Conservation (phyloP, 2,329 filamentous ascomycete species). For the Pseudogymnoascus sp. region DNA sequence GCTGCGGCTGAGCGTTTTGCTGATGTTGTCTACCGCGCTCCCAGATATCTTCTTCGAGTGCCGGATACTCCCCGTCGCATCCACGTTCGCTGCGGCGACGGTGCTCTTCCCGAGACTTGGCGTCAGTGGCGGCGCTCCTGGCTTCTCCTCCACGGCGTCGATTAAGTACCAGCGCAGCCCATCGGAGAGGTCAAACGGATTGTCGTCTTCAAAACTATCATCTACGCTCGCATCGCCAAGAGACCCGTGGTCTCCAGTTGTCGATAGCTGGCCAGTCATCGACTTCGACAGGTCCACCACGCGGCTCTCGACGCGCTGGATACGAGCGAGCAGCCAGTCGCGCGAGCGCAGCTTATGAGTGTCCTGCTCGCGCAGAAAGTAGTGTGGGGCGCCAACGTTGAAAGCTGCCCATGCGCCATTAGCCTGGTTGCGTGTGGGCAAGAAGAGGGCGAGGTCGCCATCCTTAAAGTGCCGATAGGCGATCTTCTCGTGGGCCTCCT, state of each 20-base stretch:
- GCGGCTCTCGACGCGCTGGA: slow-evolving; percentile 82
- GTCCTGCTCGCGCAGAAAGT: slow-evolving; percentile 91
- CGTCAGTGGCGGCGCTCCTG: slow-evolving; percentile 81
- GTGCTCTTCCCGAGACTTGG: slow-evolving; percentile 88
- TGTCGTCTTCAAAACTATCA: slow-evolving; percentile 70
- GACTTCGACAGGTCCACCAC: slow-evolving; percentile 87
- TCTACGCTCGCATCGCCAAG: slow-evolving; percentile 44
- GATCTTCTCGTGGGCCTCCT: slow-evolving; percentile 90
- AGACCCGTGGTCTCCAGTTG: slow-evolving; percentile 32
- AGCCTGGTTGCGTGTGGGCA: slow-evolving; percentile 89
- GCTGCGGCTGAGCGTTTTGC: slow-evolving; percentile 74
- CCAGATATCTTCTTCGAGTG: slow-evolving; percentile 34
- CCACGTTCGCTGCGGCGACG: slow-evolving; percentile 77
- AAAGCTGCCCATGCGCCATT: slow-evolving; percentile 97
- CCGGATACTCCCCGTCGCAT: slow-evolving; percentile 68
- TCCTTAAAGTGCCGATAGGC: slow-evolving; percentile 94
- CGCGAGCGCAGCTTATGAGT: slow-evolving; percentile 72
- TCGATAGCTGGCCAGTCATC: slow-evolving; percentile 33
- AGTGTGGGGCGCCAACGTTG: slow-evolving; percentile 95
- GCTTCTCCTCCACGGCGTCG: slow-evolving; percentile 87
- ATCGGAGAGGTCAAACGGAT: slow-evolving; percentile 93
- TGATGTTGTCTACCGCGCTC: slow-evolving; percentile 61
- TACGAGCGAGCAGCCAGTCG: slow-evolving; percentile 95
- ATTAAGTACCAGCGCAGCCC: slow-evolving; percentile 94
- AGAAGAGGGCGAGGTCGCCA: slow-evolving; percentile 85